Evolutionary conservation across 805 yeast species (phyloP).

Genomic region (Limtongozyma cylindracea): DNA sequence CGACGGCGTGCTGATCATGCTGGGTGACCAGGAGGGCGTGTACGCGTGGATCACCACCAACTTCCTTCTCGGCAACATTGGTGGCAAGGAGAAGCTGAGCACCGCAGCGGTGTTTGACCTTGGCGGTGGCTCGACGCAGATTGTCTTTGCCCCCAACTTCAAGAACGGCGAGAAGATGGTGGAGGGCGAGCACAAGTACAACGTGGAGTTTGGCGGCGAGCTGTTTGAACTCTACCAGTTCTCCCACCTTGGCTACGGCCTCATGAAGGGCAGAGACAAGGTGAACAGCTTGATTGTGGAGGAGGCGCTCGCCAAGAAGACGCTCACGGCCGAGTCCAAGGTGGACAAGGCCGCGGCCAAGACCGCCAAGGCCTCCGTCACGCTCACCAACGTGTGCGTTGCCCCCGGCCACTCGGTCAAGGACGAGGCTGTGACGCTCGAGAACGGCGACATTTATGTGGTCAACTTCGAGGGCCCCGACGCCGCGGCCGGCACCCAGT

Average conservation of each 20-base stretch:
- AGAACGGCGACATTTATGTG: constrained; percentile 14
- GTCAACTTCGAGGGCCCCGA: constrained; percentile 43
- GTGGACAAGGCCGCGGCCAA: constrained; percentile 8
- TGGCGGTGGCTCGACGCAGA: constrained; percentile 98
- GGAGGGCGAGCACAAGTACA: constrained; percentile 76
- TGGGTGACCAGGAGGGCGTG: constrained; percentile 93
- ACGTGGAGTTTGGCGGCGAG: constrained; percentile 57
- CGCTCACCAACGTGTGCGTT: constrained; percentile 60
- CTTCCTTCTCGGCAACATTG: constrained; percentile 83
- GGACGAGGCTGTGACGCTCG: constrained; percentile 32
- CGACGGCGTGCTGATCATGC: constrained; percentile 83
- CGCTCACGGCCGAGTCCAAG: constrained; percentile 6
- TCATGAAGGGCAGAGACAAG: constrained; percentile 80
- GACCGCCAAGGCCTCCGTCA: constrained; percentile 14
- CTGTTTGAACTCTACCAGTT: constrained; percentile 71
- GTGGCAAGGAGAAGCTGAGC: constrained; percentile 43
- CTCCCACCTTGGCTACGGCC: constrained; percentile 89
- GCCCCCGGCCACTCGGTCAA: constrained; percentile 51
- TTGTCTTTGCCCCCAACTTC: constrained; percentile 88
- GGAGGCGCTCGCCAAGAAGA: constrained; percentile 11
- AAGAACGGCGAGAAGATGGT: constrained; percentile 31
- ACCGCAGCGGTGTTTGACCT: constrained; percentile 95
- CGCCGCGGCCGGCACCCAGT: constrained; percentile 50
- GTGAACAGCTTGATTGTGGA: constrained; percentile 43
- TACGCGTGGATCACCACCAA: constrained; percentile 97